Percentiles rank a stretch among this genome's conserved stretches.
These are phyloP conservation scores for Didymella arachidicola DNA, from an alignment of 2,329 filamentous ascomycete species.

Conservation along the genomic window DNA sequence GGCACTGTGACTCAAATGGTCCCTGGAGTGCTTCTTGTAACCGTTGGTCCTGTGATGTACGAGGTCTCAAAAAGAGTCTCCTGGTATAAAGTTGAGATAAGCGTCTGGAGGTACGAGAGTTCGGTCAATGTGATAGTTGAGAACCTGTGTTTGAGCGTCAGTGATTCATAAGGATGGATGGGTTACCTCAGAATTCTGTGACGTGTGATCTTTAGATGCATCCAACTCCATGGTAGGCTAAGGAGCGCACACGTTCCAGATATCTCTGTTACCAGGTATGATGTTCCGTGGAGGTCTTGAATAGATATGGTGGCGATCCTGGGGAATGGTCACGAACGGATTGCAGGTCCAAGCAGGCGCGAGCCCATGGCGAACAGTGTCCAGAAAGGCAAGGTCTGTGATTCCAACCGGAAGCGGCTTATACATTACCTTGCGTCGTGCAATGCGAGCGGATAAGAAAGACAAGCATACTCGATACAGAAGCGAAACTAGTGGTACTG, in stretches of 20 bases:
- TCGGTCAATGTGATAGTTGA: not conserved
- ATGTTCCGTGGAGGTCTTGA: not conserved
- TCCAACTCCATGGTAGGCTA: too few species aligned
- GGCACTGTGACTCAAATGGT: not conserved
- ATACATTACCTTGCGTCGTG: slow-evolving; percentile 8
- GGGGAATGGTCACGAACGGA: not conserved
- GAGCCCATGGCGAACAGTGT: not conserved
- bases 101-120: not conserved
- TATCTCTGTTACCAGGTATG: too few species aligned
- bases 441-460: not conserved
- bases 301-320: not conserved
- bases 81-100: not conserved
- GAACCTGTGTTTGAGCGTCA: not conserved
- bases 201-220: not conserved
- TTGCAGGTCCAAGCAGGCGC: not conserved
- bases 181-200: not conserved
- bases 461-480: not conserved
- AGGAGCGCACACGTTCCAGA: not conserved
- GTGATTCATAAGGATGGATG: not conserved
- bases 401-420: not conserved
- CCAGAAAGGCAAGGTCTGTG: not conserved
- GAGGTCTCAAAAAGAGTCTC: not conserved
- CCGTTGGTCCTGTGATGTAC: slow-evolving; percentile 5
- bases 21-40: not conserved
- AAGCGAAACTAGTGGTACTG: not conserved